Conservation (phyloP, 2,329 filamentous ascomycete genomes). For the Thermothelomyces thermophilus region DNA sequence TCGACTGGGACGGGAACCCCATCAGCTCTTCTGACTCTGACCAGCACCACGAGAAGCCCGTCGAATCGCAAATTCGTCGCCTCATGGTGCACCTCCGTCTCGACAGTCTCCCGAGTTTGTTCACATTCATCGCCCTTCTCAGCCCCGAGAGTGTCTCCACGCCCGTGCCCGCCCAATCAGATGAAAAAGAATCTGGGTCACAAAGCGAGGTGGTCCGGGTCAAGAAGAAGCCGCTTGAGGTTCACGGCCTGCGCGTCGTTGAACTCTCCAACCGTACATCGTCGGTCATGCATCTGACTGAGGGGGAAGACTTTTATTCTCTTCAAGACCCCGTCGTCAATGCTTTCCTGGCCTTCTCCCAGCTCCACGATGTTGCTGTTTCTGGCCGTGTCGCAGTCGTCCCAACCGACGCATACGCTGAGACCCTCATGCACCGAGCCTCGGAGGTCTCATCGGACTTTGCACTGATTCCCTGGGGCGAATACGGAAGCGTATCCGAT, state of each 20-base stretch:
- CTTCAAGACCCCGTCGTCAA: slow-evolving; percentile 77
- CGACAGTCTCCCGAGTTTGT: slow-evolving; percentile 74
- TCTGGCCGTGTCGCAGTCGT: slow-evolving; percentile 76
- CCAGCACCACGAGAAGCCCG: slow-evolving; percentile 25
- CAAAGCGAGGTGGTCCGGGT: slow-evolving; percentile 14
- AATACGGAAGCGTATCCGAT: slow-evolving; percentile 69
- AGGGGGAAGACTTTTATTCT: slow-evolving; percentile 64
- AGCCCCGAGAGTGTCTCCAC: slow-evolving; percentile 38
- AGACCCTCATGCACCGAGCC: slow-evolving; percentile 65
- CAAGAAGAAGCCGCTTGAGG: slow-evolving; percentile 52
- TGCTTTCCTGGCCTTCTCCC: slow-evolving; percentile 81
- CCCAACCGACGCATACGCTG: slow-evolving; percentile 70
- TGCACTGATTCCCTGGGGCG: slow-evolving; percentile 83
- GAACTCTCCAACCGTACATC: slow-evolving; percentile 89
- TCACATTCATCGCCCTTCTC: slow-evolving; percentile 75
- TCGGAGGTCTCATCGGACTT: slow-evolving; percentile 65
- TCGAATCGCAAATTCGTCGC: slow-evolving; percentile 45
- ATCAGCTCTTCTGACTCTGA: slow-evolving; percentile 30
- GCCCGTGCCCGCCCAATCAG: slow-evolving; percentile 12
- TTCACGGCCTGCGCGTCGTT: slow-evolving; percentile 63
- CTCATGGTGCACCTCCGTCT: slow-evolving; percentile 77
- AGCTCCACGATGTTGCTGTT: slow-evolving; percentile 74
- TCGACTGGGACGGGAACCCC: slow-evolving; percentile 65
- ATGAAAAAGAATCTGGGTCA: slow-evolving; percentile 22
- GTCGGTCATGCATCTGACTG: slow-evolving; percentile 88